Evolutionary conservation across 768 basidiomycete genomes (phyloP), one percentile per base, ranked within the genome.

Genomic region (Termitomyces sp.): DNA sequence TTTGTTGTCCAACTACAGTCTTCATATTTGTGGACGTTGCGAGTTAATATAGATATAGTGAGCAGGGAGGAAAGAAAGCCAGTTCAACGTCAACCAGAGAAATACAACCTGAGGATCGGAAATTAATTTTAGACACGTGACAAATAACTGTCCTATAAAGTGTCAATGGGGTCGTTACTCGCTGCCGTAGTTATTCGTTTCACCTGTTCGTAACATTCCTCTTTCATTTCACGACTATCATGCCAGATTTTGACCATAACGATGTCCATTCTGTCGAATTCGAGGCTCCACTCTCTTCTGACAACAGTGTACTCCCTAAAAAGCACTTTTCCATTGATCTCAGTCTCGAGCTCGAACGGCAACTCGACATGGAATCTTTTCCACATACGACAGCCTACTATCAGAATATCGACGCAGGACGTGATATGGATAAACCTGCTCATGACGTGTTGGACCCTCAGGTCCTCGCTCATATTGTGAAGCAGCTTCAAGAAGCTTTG

Each of bases 281-380:
- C 58, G 74, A 75, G 62, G 75, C 73, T 39, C 75, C 74, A 47
- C 68, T 71, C 54, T 74, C 67, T n/a, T 54, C 65, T 45, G 65
- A 67, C 58, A 55, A 47, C 27, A 37, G 55, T 47, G 56, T 55
- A 50, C 54, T 64, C 18, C 67, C 70, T 54, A 68, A 66, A 57
- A 70, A 69, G 55, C 80, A 75, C 47, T 81, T 78, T 62, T 90
- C 89, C 33, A 90, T 92, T 68, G 91, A 93, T 72, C 81, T 90
- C 60, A 83, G 83, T 50, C 81, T 93, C 61, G 89, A 90, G 65
- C 83, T 93, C 62, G 91, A 93, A 68, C 84, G 81, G 54, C 85
- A 91, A 72, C 81, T 93, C 42, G 78, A 85, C 47, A 77, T 80
- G 67, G 89, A 89, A 52, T 83, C 83, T 4, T 78, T 75, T 1